Conservation (phyloP, 164 flowering plant species). For the Sedum album region DNA sequence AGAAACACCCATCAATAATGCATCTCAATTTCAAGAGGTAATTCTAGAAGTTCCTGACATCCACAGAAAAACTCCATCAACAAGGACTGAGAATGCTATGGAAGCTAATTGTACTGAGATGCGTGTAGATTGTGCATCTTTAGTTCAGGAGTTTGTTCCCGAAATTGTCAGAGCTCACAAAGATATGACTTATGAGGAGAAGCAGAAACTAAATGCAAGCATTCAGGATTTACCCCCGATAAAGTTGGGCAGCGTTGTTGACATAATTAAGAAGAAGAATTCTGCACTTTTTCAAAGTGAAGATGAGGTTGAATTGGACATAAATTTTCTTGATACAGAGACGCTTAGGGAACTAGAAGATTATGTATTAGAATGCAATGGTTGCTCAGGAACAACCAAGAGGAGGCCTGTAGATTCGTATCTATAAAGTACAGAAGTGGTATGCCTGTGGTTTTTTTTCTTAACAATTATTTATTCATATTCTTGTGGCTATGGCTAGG, state of each 20-base stretch:
- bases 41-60: not conserved
- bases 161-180: slow-evolving; percentile 63
- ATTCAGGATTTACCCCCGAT: slow-evolving; percentile 68
- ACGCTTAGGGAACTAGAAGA: slow-evolving; percentile 91
- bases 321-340: slow-evolving; percentile 71
- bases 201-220: slow-evolving; percentile 62
- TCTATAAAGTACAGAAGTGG: slow-evolving; percentile 28
- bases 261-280: slow-evolving; percentile 74
- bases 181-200: slow-evolving; percentile 82
- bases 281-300: slow-evolving; percentile 56
- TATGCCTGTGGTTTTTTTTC: slow-evolving; percentile 13
- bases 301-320: slow-evolving; percentile 88
- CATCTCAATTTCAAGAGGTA: not conserved
- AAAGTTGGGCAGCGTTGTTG: slow-evolving; percentile 66
- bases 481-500: not conserved
- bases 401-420: slow-evolving; percentile 44
- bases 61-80: not conserved
- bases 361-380: slow-evolving; percentile 57
- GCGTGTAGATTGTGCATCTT: not conserved
- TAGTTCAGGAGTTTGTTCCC: slow-evolving; percentile 14
- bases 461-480: not conserved
- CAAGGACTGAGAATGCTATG: not conserved
- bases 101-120: not conserved
- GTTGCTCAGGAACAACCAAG: slow-evolving; percentile 53
- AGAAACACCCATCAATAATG: slow-evolving; percentile 19